Evolutionary conservation across 2,329 filamentous ascomycete species (phyloP).

Genomic region (Didymosphaeria variabile): DNA sequence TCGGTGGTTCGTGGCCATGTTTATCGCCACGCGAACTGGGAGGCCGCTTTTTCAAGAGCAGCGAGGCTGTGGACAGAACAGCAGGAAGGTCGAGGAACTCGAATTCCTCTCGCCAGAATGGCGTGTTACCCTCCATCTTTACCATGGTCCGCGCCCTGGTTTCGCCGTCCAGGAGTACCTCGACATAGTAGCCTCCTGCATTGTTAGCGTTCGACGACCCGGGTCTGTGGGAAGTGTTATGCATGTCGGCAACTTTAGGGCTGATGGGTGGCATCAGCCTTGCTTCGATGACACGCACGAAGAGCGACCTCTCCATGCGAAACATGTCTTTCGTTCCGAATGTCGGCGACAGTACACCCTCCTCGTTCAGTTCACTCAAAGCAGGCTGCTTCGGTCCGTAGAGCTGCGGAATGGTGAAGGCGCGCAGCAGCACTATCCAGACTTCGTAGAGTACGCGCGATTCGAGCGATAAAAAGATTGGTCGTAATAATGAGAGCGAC

Average conservation of each 20-base stretch:
- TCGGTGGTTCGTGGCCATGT: conserved; percentile 47
- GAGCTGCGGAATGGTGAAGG: conserved; percentile 90
- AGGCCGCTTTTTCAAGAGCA: conserved; percentile 73
- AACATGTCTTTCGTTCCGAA: conserved; percentile 67
- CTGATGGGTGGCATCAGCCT: conserved; percentile 58
- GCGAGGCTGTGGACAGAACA: conserved; percentile 71
- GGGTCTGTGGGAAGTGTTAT: conserved; percentile 37
- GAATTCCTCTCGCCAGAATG: conserved; percentile 84
- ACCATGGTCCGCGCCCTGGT: conserved; percentile 78
- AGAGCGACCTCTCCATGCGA: conserved; percentile 69
- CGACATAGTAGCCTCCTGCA: conserved; percentile 76
- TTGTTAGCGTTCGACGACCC: conserved; percentile 42
- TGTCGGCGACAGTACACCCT: conserved; percentile 45
- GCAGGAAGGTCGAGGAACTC: conserved; percentile 79
- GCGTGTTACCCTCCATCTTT: conserved; percentile 74
- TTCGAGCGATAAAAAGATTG: conserved; percentile 88
- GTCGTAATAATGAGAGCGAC: conserved; percentile 79
- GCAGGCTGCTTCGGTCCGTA: conserved; percentile 72
- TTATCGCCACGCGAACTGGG: conserved; percentile 49
- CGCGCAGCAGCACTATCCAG: conserved; percentile 91
- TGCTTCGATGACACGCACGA: conserved; percentile 69
- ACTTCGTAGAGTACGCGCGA: conserved; percentile 92
- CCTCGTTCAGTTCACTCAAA: conserved; percentile 54
- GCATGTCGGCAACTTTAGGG: conserved; percentile 44
- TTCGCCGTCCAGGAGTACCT: conserved; percentile 82